Evolutionary conservation across 1,284 basidiomycete genomes (phyloP), one percentile per base, ranked within the genome.

Genomic region (Cystobasidium pallidum): DNA sequence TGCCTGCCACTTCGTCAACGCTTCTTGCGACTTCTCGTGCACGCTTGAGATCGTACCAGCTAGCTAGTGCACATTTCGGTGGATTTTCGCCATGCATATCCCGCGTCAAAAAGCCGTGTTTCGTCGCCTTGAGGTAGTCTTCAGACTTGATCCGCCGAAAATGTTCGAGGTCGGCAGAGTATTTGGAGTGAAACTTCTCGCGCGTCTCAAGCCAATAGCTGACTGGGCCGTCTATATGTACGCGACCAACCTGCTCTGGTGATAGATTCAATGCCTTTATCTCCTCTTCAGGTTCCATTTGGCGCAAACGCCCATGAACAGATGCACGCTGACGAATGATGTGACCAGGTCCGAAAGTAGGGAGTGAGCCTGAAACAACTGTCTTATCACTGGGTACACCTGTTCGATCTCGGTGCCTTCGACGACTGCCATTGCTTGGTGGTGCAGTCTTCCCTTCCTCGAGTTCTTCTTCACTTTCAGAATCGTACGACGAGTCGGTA

Each of bases 241-340:
- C 81, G 24, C 81, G 71, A 0, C 85, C 85, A 10, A 86, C 79
- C 57, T 87, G 82, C 26, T 89, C 86, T 0, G 83, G 80, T 0
- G 86, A 84, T 52, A 94, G 81, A 8, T 83, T 84, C 51, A 95
- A 83, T 0, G 87, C 89, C 6, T 82, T 81, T 0, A 98, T 83
- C 57, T 89, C 86, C 0, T 84, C 80, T 73, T 86, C 85, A 0
- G 88, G 84, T 78, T 97, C 94, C 75, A 99, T 84, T 0, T 89
- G 85, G 11, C 94, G 87, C 19, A 92, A 84, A 7, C 87, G 81
- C 7, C 95, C 95, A 26, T 85, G 84, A 3, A 89, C 88, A 21
- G 89, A 88, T 24, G 98, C 88, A 13, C 95, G 87, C 81, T 98
- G 94, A 39, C 94, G 86, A 73, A 98, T 91, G 86, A 90, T 89